Evolutionary conservation across 2,329 filamentous ascomycete species (phyloP).

Genomic region (Arthrinium phaeospermum): DNA sequence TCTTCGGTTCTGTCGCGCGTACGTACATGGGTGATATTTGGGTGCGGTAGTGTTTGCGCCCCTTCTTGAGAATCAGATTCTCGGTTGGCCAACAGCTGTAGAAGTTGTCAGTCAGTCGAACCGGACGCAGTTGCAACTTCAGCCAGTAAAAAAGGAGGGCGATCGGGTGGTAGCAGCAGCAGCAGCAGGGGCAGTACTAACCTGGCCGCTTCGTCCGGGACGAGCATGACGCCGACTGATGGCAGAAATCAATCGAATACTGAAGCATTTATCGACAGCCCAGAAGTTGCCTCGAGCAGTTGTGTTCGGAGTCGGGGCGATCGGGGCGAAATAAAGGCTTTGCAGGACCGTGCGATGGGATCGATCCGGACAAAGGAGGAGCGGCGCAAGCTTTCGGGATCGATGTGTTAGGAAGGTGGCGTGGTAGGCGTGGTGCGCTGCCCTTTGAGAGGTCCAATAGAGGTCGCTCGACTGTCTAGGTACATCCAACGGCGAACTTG

Average conservation of each 20-base stretch:
- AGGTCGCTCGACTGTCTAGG: not conserved
- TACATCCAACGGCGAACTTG: not conserved
- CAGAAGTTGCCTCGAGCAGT: not conserved
- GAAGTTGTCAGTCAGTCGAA: constrained; percentile 29
- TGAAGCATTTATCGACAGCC: constrained; percentile 4
- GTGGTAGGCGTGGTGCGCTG: constrained; percentile 5
- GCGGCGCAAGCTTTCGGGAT: constrained; percentile 15
- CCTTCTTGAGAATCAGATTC: constrained; percentile 63
- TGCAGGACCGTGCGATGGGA: constrained; percentile 10
- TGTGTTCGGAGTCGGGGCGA: not conserved
- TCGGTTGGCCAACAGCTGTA: constrained; percentile 70
- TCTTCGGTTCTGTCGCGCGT: constrained; percentile 21
- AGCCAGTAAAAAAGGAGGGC: not conserved
- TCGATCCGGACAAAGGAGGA: constrained; percentile 11
- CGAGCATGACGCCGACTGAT: constrained; percentile 18
- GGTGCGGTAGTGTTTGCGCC: constrained; percentile 71
- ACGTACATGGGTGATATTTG: constrained; percentile 69
- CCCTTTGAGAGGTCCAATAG: constrained; percentile 2
- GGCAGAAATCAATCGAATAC: constrained; percentile 15
- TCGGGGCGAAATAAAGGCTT: constrained; percentile 16
- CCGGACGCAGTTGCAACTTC: not conserved
- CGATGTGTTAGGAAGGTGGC: constrained; percentile 11
- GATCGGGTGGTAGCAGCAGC: not conserved
- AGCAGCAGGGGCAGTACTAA: constrained; percentile 39
- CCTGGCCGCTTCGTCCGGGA: constrained; percentile 41